A percentile compares a stretch with the other conserved stretches of the same genome.
Conservation (phyloP, 2,329 filamentous ascomycete species). For the Aspergillus novoparasiticus region DNA sequence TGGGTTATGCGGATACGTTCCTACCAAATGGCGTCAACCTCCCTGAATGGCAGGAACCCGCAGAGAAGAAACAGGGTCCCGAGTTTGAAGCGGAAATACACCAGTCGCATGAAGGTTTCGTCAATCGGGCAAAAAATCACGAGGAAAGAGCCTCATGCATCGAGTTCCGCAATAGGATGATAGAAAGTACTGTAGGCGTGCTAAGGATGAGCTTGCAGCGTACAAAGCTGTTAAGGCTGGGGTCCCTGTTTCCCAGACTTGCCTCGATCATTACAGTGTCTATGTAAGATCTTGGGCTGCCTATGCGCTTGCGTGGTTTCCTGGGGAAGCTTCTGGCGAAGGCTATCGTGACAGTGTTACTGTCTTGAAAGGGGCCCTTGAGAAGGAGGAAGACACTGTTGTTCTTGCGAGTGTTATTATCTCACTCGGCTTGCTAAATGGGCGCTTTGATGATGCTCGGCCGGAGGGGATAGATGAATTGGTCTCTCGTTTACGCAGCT, state of each 20-base stretch:
- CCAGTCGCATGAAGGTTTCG: background rate
- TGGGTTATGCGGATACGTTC: background rate
- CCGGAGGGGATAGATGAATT: too few relatives aligned
- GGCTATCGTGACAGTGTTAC: background rate
- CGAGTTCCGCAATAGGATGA: background rate
- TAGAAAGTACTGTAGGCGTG: background rate
- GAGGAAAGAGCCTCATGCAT: background rate
- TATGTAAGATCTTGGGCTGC: conserved; percentile 6
- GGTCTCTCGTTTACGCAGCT: too few relatives aligned
- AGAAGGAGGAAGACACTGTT: background rate
- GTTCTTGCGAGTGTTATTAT: too few relatives aligned
- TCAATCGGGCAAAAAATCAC: background rate
- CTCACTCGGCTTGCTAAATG: too few relatives aligned
- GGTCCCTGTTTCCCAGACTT: conserved; percentile 1
- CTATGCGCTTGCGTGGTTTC: conserved; percentile 12
- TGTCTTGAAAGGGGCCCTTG: background rate
- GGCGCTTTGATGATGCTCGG: too few relatives aligned
- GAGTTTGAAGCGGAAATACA: background rate
- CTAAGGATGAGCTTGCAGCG: conserved; percentile 3
- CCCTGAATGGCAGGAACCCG: background rate
- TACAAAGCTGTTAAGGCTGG: conserved; percentile 8
- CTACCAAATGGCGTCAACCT: background rate
- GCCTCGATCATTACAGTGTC: background rate
- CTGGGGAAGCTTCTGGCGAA: background rate
- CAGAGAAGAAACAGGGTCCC: background rate